A percentile compares a stretch with the other conserved stretches of the same genome.
These are phyloP conservation scores for Colletotrichum sp. DNA, from an alignment of 2,329 filamentous ascomycete genomes.

Conservation along the genomic window DNA sequence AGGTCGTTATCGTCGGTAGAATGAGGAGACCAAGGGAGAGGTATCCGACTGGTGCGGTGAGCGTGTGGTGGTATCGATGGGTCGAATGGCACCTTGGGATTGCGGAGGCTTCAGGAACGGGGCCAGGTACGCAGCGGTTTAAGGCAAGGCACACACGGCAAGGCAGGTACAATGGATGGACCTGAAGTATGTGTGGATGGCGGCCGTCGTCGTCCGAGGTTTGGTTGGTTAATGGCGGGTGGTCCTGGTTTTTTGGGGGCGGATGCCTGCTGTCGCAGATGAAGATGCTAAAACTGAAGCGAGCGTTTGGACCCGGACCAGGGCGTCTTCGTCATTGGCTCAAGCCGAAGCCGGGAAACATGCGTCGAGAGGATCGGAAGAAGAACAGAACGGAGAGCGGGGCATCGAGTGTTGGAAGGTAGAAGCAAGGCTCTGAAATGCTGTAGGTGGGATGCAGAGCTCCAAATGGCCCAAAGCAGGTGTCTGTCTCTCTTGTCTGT, in stretches of 20 bases:
- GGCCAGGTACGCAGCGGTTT: background rate
- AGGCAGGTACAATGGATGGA: background rate
- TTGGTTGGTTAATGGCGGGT: background rate
- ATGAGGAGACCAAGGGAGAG: constrained; percentile 6
- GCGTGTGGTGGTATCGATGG: background rate
- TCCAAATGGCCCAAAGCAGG: background rate
- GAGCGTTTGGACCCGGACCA: constrained; percentile 18
- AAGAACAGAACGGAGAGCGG: background rate
- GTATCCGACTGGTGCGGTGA: constrained; percentile 4
- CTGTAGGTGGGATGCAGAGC: background rate
- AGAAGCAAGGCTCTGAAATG: background rate
- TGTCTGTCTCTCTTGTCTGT: background rate
- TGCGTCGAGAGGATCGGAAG: background rate
- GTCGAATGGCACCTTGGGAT: background rate
- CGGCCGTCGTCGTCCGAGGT: background rate
- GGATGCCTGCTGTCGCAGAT: constrained; percentile 21
- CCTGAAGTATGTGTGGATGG: background rate
- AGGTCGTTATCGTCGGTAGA: background rate
- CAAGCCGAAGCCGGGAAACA: background rate
- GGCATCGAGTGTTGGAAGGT: background rate
- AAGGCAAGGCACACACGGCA: background rate
- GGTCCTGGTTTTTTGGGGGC: constrained; percentile 2
- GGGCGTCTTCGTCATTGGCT: constrained; percentile 16
- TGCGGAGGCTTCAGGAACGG: background rate
- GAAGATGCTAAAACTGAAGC: constrained; percentile 23